Evolutionary conservation across 768 basidiomycete genomes (phyloP), one percentile per base, ranked within the genome.

Genomic region (Psilocybe subaeruginosa): DNA sequence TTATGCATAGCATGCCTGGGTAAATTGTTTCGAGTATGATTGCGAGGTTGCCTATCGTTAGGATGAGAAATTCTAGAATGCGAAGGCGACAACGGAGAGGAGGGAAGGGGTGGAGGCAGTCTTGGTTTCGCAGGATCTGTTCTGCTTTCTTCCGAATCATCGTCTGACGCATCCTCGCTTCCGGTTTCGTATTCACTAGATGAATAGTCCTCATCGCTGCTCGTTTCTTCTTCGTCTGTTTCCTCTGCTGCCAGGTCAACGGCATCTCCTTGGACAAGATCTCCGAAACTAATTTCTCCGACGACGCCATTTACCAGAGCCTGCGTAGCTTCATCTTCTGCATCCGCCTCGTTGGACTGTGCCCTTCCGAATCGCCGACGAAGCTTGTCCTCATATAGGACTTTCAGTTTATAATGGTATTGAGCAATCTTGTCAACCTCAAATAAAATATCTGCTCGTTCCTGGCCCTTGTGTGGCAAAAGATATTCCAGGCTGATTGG

Each of bases 391-490:
- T 99, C 97, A 70, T 97, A 91, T 8, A 92, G 82, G 29, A 98
- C 80, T 78, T 99, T 99, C 61, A 96, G 84, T 72, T 91, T 88
- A 77, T 98, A 97, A 74, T 99, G 97, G 72, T 99, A 96, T 49
- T 89, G 78, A 12, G 95, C 91, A 54, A 99, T 86, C 59, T 85
- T 84, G 74, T 99, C 97, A 3, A 99, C 85, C 71, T 99, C 97
- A 46, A 80, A 77, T 65, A 99, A 77, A 64, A 99, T 88, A 16
- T 80, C 84, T 30, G 76, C 72, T n/a, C 97, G 88, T 61, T 93
- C 93, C 54, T 84, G 74, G 9, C 90, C 92, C 1, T 82, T 84
- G 63, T 95, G 89, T 11, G 97, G 97, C 4, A 99, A 82, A 31
- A 99, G 76, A 69, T 90, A 93, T 68, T 99, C 97, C 51, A 99